A percentile compares a stretch with the other conserved stretches of the same genome.
These are phyloP conservation scores for Melastoma malabathricum DNA, from an alignment of 345 rosid genomes.

Conservation along the genomic window DNA sequence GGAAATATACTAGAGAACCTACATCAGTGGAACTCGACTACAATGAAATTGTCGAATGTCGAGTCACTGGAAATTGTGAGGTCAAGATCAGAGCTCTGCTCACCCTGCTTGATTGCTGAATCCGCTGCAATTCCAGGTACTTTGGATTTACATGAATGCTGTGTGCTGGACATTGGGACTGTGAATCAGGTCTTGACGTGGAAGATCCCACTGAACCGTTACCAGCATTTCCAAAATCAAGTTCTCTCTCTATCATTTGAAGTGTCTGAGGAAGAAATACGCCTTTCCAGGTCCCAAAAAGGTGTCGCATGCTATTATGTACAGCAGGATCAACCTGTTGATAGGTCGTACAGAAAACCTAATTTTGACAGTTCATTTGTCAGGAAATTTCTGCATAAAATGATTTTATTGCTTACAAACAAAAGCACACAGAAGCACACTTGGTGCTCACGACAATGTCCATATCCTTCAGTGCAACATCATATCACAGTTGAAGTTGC, in stretches of 20 bases:
- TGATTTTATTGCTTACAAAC: neutral
- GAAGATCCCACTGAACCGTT: constrained; percentile 58
- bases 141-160: constrained; percentile 98
- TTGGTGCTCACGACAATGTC: too few species aligned
- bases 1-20: neutral
- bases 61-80: neutral
- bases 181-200: constrained; percentile 51
- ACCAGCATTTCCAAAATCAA: constrained; percentile 52
- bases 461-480: too few species aligned
- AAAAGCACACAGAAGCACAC: too few species aligned
- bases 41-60: neutral
- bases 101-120: constrained; percentile 83
- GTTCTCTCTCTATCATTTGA: constrained; percentile 78
- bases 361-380: constrained; percentile 5
- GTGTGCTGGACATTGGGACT: constrained; percentile 59
- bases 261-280: constrained; percentile 74
- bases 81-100: constrained; percentile 7
- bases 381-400: constrained; percentile 1
- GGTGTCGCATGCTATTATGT: constrained; percentile 83
- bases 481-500: too few species aligned
- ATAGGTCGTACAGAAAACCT: constrained; percentile 91
- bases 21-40: neutral
- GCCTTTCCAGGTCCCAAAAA: constrained; percentile 99
- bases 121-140: constrained; percentile 83
- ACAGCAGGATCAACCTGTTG: constrained; percentile 73